These are phyloP conservation scores for Dothidotthia symphoricarpi DNA, from an alignment of 2,329 filamentous ascomycete genomes.

Conservation along the genomic window DNA sequence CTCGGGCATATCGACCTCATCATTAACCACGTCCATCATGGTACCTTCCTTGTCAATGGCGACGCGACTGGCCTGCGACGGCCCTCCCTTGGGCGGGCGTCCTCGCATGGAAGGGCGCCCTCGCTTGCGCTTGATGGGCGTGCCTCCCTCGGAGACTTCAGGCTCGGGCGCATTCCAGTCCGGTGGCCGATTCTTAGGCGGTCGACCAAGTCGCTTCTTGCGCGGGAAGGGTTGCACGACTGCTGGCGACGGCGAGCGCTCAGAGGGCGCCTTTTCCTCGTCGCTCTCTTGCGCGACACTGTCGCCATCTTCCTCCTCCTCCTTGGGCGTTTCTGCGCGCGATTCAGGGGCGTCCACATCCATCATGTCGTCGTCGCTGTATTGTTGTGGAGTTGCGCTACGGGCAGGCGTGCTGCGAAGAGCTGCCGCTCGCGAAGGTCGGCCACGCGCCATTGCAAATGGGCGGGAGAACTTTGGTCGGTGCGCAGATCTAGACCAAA, in stretches of 20 bases:
- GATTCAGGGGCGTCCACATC: slow-evolving; percentile 30
- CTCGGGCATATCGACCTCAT: slow-evolving; percentile 85
- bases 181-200: slow-evolving; percentile 78
- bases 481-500: background rate
- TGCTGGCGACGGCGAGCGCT: slow-evolving; percentile 46
- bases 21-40: slow-evolving; percentile 82
- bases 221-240: slow-evolving; percentile 62
- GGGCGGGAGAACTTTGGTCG: background rate
- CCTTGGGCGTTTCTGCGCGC: slow-evolving; percentile 41
- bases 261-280: slow-evolving; percentile 46
- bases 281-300: slow-evolving; percentile 50
- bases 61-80: slow-evolving; percentile 75
- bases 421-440: slow-evolving; percentile 41
- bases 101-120: slow-evolving; percentile 64
- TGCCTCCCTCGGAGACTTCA: slow-evolving; percentile 49
- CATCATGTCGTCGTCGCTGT: slow-evolving; percentile 38
- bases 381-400: slow-evolving; percentile 38
- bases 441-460: slow-evolving; percentile 36
- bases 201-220: slow-evolving; percentile 75
- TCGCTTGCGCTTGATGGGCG: slow-evolving; percentile 50
- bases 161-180: slow-evolving; percentile 64
- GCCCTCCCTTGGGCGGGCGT: slow-evolving; percentile 66
- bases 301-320: slow-evolving; percentile 50
- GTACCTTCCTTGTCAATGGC: slow-evolving; percentile 93
- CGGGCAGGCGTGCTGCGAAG: slow-evolving; percentile 40